Evolutionary conservation across 495 filamentous ascomycete genomes (phyloP).

Genomic region (Aspergillus hancockii): DNA sequence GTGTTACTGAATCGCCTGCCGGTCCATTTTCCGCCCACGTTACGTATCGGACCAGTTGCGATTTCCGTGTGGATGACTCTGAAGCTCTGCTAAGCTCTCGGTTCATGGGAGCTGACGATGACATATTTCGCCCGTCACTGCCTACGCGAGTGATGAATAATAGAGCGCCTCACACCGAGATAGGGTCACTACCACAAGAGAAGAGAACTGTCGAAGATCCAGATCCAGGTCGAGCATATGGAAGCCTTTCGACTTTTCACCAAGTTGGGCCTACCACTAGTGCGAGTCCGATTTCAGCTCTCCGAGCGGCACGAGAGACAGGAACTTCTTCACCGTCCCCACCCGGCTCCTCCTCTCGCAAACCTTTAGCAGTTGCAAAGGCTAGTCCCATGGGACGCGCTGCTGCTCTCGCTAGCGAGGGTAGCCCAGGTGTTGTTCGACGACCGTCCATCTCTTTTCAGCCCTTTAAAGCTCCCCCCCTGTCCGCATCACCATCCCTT

Average conservation of each 20-base stretch:
- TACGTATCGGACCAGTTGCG: constrained; percentile 81
- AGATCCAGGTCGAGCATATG: constrained; percentile 80
- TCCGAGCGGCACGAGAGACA: constrained; percentile 66
- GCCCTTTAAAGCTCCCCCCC: constrained; percentile 90
- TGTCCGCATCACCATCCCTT: constrained; percentile 83
- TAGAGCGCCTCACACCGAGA: constrained; percentile 49
- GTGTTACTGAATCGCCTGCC: constrained; percentile 78
- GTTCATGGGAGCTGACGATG: constrained; percentile 90
- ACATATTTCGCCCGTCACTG: constrained; percentile 78
- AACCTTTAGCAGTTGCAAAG: constrained; percentile 59
- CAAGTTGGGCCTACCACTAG: constrained; percentile 71
- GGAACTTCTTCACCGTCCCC: constrained; percentile 45
- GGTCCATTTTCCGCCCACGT: constrained; percentile 81
- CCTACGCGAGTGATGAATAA: constrained; percentile 39
- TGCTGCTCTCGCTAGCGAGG: constrained; percentile 57
- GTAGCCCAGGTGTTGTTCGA: constrained; percentile 54
- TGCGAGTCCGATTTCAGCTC: constrained; percentile 83
- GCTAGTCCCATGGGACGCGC: constrained; percentile 61
- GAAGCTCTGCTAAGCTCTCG: constrained; percentile 91
- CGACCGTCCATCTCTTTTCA: constrained; percentile 91
- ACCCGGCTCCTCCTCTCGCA: constrained; percentile 61
- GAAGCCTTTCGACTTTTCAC: constrained; percentile 91
- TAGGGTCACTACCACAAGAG: constrained; percentile 71
- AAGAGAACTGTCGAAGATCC: constrained; percentile 48
- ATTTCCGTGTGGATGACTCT: constrained; percentile 87